These are phyloP conservation scores for Penicillium mononematosum DNA, from an alignment of 495 filamentous ascomycete genomes.

Conservation along the genomic window DNA sequence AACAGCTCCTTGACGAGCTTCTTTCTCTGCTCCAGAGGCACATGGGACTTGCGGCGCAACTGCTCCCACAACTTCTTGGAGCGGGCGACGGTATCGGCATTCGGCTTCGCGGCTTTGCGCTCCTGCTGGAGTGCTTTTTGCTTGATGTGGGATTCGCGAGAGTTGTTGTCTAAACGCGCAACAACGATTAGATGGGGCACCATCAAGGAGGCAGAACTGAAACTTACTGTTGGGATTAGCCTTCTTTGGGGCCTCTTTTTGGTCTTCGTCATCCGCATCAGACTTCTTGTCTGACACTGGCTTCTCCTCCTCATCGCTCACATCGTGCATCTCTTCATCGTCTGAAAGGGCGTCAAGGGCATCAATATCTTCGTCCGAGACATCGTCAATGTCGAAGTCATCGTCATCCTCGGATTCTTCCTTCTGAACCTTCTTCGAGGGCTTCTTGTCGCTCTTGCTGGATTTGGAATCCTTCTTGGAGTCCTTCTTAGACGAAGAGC, in stretches of 20 bases:
- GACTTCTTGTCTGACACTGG: constrained; percentile 16
- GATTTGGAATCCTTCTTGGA: constrained; percentile 29
- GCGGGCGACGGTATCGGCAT: constrained; percentile 82
- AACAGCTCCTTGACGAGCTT: constrained; percentile 85
- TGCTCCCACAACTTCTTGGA: constrained; percentile 97
- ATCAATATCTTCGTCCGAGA: constrained; percentile 39
- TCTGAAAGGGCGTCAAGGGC: constrained; percentile 28
- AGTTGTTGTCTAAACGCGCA: constrained; percentile 36
- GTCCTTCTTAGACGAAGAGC: constrained; percentile 27
- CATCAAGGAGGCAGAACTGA: not conserved
- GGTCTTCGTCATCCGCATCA: constrained; percentile 10
- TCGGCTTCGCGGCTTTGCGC: constrained; percentile 87
- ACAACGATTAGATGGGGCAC: constrained; percentile 13
- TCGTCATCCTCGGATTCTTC: constrained; percentile 39
- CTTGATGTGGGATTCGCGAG: constrained; percentile 85
- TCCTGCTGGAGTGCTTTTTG: constrained; percentile 86
- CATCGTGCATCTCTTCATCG: constrained; percentile 41
- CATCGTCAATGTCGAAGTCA: constrained; percentile 46
- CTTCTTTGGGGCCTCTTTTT: constrained; percentile 16
- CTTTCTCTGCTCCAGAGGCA: constrained; percentile 80
- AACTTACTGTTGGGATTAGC: constrained; percentile 37
- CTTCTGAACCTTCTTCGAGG: constrained; percentile 33
- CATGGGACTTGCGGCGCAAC: constrained; percentile 85
- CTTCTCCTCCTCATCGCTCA: constrained; percentile 31
- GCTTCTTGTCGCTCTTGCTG: constrained; percentile 37